Evolutionary conservation across 1,284 basidiomycete species (phyloP).

Genomic region (Ustilago vetiveriae): DNA sequence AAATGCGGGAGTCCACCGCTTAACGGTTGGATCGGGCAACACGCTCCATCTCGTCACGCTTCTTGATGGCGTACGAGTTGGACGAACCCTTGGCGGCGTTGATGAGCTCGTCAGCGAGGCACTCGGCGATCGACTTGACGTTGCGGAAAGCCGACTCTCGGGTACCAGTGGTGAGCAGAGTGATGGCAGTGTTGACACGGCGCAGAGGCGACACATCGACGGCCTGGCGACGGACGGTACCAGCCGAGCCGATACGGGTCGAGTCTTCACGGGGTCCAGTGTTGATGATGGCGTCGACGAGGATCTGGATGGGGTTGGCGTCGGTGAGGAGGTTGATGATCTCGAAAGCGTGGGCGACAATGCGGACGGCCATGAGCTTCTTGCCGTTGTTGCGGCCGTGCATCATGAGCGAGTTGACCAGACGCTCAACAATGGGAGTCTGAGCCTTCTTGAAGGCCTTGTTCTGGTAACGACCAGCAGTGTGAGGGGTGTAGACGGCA

Average conservation of each 20-base stretch:
- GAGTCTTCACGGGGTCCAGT: constrained; percentile 99
- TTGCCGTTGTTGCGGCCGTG: constrained; percentile 99
- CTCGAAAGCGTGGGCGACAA: constrained; percentile 99
- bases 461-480: constrained; percentile 98
- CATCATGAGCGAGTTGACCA: constrained; percentile 98
- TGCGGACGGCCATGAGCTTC: constrained; percentile 98
- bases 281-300: constrained; percentile 99
- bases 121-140: constrained; percentile 94
- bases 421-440: constrained; percentile 99
- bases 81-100: constrained; percentile 99
- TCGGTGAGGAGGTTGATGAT: constrained; percentile 99
- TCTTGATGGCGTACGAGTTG: constrained; percentile 99
- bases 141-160: constrained; percentile 99
- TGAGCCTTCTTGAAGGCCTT: constrained; percentile 99
- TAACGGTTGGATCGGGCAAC: constrained; percentile 99
- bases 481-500: constrained; percentile 95
- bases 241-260: constrained; percentile 99
- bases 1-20: constrained; percentile 57
- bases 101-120: constrained; percentile 99
- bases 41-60: constrained; percentile 94
- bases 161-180: constrained; percentile 94
- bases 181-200: constrained; percentile 96
- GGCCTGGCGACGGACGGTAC: constrained; percentile 99
- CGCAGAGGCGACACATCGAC: constrained; percentile 99
- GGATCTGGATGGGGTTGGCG: constrained; percentile 98